These are phyloP conservation scores for Malassezia equina DNA, from an alignment of 1,284 basidiomycete genomes.

Conservation along the genomic window DNA sequence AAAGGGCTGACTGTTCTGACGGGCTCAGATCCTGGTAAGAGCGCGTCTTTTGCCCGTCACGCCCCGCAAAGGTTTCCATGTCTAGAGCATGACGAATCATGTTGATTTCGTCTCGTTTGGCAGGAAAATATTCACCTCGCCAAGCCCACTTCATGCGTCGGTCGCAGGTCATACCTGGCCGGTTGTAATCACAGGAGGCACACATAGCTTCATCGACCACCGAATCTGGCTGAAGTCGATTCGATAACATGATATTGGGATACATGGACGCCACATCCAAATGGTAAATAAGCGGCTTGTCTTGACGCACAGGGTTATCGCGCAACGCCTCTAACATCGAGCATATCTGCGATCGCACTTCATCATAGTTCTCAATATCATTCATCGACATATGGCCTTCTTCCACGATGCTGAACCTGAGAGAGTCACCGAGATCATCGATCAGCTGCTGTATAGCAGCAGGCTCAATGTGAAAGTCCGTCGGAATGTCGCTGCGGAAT, in stretches of 20 bases:
- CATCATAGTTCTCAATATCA: constrained; percentile 86
- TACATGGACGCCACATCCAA: constrained; percentile 99
- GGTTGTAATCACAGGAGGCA: constrained; percentile 96
- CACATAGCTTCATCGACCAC: constrained; percentile 93
- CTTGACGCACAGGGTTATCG: constrained; percentile 75
- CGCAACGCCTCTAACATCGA: constrained; percentile 75
- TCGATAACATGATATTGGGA: constrained; percentile 99
- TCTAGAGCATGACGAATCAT: constrained; percentile 97
- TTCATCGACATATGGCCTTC: constrained; percentile 74
- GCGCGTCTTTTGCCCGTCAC: constrained; percentile 63
- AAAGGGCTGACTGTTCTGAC: constrained; percentile 75
- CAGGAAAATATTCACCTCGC: constrained; percentile 97
- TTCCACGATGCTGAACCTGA: constrained; percentile 77
- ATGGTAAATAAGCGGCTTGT: constrained; percentile 95
- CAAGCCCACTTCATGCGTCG: constrained; percentile 93
- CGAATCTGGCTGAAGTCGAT: constrained; percentile 94
- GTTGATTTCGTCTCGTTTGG: constrained; percentile 93
- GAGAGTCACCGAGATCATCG: constrained; percentile 80
- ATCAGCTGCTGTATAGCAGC: constrained; percentile 82
- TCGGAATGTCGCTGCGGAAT: constrained; percentile 88
- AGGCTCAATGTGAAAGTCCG: constrained; percentile 90
- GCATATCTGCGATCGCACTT: constrained; percentile 72
- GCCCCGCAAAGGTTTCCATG: constrained; percentile 82
- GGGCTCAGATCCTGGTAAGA: constrained; percentile 76
- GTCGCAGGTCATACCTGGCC: constrained; percentile 90